Evolutionary conservation across 805 yeast genomes (phyloP), one percentile per base, ranked within the genome.

Genomic region (Sugiyamaella boreocaroliniensis): DNA sequence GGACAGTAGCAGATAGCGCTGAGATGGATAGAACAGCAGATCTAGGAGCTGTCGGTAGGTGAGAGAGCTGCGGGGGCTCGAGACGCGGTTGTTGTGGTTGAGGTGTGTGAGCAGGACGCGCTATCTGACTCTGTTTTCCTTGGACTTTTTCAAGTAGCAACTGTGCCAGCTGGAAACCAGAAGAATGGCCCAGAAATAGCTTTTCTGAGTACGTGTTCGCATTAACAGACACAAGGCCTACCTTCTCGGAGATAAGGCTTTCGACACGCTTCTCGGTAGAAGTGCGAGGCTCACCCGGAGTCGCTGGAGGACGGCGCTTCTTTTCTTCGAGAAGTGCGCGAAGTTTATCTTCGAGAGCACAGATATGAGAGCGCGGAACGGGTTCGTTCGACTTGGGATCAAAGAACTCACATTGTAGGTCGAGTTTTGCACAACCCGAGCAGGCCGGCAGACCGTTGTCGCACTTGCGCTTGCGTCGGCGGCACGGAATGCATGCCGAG

Each of bases 91-190:
- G 37, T 14, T 32, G 12, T 11, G 37, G 37, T 9, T 11, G 37
- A 32, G n/a, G n/a, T 9, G 37, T 32, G n/a, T 32, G n/a, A 14
- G 37, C 37, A 14, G n/a, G 37, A 4, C 37, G 37, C 5, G 43
- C 45, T 9, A 41, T 19, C 10, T 29, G 42, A 16, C 42, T 40
- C 15, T 40, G 19, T 19, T 48, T 40, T n/a, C 40, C 47, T 11
- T 51, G 48, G 26, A 51, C 34, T 37, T 47, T 37, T 12, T 51
- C 55, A 43, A 51, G 48, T 12, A 51, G 45, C 15, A 51, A 15
- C 22, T 51, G 55, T 4, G 55, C 55, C 19, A 51, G 44, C 41
- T 51, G 55, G 43, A 45, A 48, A 6, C 55, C 55, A 22, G 43
- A 22, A 5, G 55, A 51, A 18, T 51, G 43, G 37, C 55, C 55